Percentiles rank a stretch among this genome's conserved stretches.
These are phyloP conservation scores for Geosmithia flava DNA, from an alignment of 2,329 filamentous ascomycete genomes.

Conservation along the genomic window DNA sequence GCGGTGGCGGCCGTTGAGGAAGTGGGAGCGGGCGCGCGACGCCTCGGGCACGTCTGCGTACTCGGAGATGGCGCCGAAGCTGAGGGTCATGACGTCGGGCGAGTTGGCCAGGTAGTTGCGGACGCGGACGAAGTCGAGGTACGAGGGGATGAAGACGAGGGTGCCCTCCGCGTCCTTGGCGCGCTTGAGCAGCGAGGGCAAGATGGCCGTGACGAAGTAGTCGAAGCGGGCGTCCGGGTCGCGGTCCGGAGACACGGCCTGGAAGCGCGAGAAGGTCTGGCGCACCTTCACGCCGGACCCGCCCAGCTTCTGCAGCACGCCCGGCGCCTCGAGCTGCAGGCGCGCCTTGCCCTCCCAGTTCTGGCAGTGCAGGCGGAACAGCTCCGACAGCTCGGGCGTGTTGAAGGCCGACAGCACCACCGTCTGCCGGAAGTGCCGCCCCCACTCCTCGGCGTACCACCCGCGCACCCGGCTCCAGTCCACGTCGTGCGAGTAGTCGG, in stretches of 20 bases:
- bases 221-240: slow-evolving; percentile 86
- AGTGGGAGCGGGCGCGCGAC: slow-evolving; percentile 75
- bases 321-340: slow-evolving; percentile 54
- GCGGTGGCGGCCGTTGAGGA: slow-evolving; percentile 68
- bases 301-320: slow-evolving; percentile 53
- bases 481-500: slow-evolving; percentile 69
- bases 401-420: slow-evolving; percentile 72
- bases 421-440: slow-evolving; percentile 72
- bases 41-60: slow-evolving; percentile 72
- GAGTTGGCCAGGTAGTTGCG: slow-evolving; percentile 83
- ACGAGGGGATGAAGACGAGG: slow-evolving; percentile 81
- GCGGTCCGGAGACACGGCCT: slow-evolving; percentile 51
- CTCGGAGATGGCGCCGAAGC: slow-evolving; percentile 71
- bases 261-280: slow-evolving; percentile 86
- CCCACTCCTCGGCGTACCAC: slow-evolving; percentile 88
- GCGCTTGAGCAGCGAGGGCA: slow-evolving; percentile 62
- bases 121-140: slow-evolving; percentile 88
- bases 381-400: slow-evolving; percentile 74
- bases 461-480: slow-evolving; percentile 83
- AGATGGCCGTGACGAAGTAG: slow-evolving; percentile 73
- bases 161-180: slow-evolving; percentile 55
- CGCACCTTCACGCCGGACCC: slow-evolving; percentile 48
- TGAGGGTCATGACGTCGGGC: slow-evolving; percentile 34
- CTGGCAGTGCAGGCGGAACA: slow-evolving; percentile 63
- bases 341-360: slow-evolving; percentile 76